phyloP scores from a whole-genome alignment of 164 flowering plant genomes.

The Houttuynia cordata region DNA sequence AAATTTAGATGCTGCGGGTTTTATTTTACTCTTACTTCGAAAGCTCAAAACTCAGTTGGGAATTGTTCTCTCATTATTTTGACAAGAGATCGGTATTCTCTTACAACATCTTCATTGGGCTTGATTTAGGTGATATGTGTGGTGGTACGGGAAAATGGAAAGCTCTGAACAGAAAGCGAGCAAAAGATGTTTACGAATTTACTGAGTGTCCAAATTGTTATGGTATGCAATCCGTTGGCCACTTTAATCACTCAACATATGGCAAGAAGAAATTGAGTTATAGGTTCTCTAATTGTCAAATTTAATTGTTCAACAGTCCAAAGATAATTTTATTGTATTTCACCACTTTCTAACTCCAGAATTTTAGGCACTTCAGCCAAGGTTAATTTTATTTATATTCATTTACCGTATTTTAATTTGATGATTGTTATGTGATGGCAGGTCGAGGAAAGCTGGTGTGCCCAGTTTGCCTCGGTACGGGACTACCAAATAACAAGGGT shows the following conservation, averaged over 20 bases:
- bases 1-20: background rate
- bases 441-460: constrained; percentile 95
- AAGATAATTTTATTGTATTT: too few species aligned
- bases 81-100: constrained; percentile 18
- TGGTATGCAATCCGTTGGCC: constrained; percentile 31
- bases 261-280: background rate
- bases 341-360: background rate
- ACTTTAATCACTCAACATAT: background rate
- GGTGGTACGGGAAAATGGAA: constrained; percentile 99
- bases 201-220: constrained; percentile 98
- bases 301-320: background rate
- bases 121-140: constrained; percentile 93
- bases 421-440: constrained; percentile 10
- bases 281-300: background rate
- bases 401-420: background rate
- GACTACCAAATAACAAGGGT: constrained; percentile 93
- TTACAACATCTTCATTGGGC: constrained; percentile 7
- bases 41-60: too few species aligned
- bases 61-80: background rate
- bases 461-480: constrained; percentile 92
- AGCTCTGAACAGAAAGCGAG: constrained; percentile 91
- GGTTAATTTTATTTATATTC: background rate
- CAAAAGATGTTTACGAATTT: constrained; percentile 85
- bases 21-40: background rate
- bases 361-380: too few species aligned